These are phyloP conservation scores for Ustilago xerochloae DNA, from an alignment of 1,284 basidiomycete genomes.

Conservation along the genomic window DNA sequence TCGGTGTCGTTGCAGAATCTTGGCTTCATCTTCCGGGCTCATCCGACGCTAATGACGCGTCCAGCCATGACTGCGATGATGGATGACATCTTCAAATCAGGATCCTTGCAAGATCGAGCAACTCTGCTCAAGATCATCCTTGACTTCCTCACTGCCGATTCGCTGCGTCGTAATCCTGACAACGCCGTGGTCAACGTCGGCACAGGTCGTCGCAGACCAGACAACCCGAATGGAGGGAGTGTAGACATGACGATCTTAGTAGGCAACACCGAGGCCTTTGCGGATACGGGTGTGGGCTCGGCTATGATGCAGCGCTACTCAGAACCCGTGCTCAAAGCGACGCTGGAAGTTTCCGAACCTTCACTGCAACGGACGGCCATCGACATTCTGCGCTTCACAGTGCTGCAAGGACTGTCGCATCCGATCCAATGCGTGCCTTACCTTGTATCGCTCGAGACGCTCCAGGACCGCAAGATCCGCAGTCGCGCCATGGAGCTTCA, in stretches of 20 bases:
- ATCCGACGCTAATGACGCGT: conserved; percentile 86
- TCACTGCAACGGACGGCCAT: conserved; percentile 83
- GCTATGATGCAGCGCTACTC: conserved; percentile 93
- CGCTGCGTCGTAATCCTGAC: conserved; percentile 38
- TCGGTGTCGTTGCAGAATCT: conserved; percentile 81
- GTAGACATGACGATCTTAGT: conserved; percentile 82
- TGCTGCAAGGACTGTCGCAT: conserved; percentile 94
- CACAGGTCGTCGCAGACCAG: conserved; percentile 33
- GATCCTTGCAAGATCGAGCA: conserved; percentile 78
- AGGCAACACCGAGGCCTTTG: conserved; percentile 91
- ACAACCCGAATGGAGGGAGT: conserved; percentile 74
- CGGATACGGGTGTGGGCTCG: conserved; percentile 95
- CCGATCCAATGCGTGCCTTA: conserved; percentile 92
- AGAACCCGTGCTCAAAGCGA: conserved; percentile 81
- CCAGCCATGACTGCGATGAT: conserved; percentile 83
- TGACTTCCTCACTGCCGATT: conserved; percentile 70
- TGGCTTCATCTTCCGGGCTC: conserved; percentile 88
- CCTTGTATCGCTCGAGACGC: conserved; percentile 91
- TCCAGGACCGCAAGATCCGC: conserved; percentile 75
- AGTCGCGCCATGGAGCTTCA: conserved; percentile 84
- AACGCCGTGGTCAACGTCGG: conserved; percentile 36
- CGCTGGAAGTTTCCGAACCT: conserved; percentile 70
- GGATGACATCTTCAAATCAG: conserved; percentile 82
- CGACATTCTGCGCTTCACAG: conserved; percentile 89
- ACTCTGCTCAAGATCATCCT: conserved; percentile 86